Conservation (phyloP, 2,329 filamentous ascomycete species). For the Colletotrichum cereale region DNA sequence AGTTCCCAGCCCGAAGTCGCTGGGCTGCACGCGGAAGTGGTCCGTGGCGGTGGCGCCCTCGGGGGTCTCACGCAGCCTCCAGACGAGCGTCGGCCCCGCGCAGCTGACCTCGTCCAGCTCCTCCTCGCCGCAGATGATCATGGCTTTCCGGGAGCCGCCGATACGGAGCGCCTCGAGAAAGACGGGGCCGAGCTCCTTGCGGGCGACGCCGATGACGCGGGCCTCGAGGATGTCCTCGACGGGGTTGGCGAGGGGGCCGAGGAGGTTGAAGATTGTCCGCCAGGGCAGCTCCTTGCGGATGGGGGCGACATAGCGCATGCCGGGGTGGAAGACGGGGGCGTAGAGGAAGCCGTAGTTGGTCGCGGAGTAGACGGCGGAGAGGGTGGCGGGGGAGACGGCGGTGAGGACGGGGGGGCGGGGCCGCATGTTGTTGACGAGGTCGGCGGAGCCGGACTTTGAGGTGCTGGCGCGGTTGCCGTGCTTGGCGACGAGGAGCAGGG, state of each 20-base stretch:
- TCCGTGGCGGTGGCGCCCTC: slow-evolving; percentile 68
- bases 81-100: slow-evolving; percentile 89
- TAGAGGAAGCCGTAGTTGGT: slow-evolving; percentile 97
- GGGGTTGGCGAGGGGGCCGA: slow-evolving; percentile 93
- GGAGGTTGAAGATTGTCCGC: slow-evolving; percentile 96
- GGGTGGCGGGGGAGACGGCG: slow-evolving; percentile 78
- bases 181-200: slow-evolving; percentile 86
- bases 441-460: slow-evolving; percentile 94
- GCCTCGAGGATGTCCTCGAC: slow-evolving; percentile 88
- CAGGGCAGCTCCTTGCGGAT: slow-evolving; percentile 91
- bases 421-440: slow-evolving; percentile 82
- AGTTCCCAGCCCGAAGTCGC: slow-evolving; percentile 85
- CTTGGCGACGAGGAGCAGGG: slow-evolving; percentile 88
- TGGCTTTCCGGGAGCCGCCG: slow-evolving; percentile 82
- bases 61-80: slow-evolving; percentile 71
- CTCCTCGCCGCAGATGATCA: slow-evolving; percentile 94
- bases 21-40: slow-evolving; percentile 81
- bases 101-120: slow-evolving; percentile 96
- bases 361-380: slow-evolving; percentile 78
- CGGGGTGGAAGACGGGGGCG: slow-evolving; percentile 95
- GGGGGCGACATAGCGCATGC: slow-evolving; percentile 89
- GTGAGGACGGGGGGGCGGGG: slow-evolving; percentile 80
- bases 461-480: slow-evolving; percentile 97
- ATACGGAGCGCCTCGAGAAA: slow-evolving; percentile 88
- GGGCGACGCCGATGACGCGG: slow-evolving; percentile 91